A percentile compares a stretch with the other conserved stretches of the same genome.
Evolutionary conservation across 108 stramenopile genomes (phyloP).

Genomic region (Nitzschia putrida): DNA sequence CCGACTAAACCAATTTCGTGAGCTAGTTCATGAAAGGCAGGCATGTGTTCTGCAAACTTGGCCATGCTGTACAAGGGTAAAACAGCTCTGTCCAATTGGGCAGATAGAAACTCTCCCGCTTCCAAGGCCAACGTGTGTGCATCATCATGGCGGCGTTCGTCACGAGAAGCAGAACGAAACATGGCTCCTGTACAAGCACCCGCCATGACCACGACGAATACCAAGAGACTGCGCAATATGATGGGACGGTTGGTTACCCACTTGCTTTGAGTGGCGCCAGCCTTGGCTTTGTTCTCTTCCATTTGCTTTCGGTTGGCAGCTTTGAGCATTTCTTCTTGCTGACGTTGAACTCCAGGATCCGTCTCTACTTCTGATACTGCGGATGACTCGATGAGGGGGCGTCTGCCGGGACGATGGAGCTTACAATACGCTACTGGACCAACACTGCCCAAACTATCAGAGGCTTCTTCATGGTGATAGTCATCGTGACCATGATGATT

Average conservation of each 20-base stretch:
- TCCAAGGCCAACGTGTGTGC: slow-evolving; percentile 27
- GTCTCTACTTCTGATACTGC: slow-evolving; percentile 1
- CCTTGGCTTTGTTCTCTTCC: too few species aligned
- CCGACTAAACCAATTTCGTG: slow-evolving; percentile 26
- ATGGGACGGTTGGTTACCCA: neutral
- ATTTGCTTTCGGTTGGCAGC: neutral
- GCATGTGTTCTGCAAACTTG: slow-evolving; percentile 42
- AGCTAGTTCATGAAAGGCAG: slow-evolving; percentile 35
- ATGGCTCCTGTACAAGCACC: neutral
- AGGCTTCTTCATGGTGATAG: neutral
- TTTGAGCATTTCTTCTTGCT: neutral
- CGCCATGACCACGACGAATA: neutral
- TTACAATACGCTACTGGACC: too few species aligned
- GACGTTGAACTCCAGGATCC: neutral
- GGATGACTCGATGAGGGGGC: neutral
- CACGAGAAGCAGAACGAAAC: neutral
- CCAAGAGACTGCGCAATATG: neutral
- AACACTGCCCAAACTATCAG: neutral
- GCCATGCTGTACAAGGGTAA: slow-evolving; percentile 46
- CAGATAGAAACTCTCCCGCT: slow-evolving; percentile 34
- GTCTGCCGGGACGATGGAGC: neutral
- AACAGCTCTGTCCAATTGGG: slow-evolving; percentile 38
- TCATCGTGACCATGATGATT: neutral
- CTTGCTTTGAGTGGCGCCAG: too few species aligned
- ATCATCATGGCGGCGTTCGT: neutral